Conservation (phyloP, 2,329 filamentous ascomycete species). For the Rutstroemia sp. region DNA sequence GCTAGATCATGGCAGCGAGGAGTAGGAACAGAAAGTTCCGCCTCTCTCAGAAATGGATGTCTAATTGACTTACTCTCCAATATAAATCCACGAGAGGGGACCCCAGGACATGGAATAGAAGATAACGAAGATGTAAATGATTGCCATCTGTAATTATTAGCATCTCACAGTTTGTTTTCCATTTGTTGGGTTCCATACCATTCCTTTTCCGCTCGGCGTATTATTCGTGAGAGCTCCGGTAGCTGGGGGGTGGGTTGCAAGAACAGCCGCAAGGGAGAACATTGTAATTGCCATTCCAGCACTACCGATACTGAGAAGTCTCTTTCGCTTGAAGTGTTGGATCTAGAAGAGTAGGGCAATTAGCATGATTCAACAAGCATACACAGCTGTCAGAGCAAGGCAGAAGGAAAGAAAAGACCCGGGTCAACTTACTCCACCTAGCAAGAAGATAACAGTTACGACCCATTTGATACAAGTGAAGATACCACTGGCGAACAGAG, state of each 20-base stretch:
- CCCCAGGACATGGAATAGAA: conserved; percentile 6
- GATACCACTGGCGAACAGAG: conserved; percentile 13
- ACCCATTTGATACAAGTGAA: conserved; percentile 13
- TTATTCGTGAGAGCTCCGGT: neutral
- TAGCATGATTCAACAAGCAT: neutral
- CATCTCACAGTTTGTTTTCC: neutral
- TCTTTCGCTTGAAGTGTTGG: conserved; percentile 3
- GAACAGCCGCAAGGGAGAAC: conserved; percentile 2
- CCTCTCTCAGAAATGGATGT: too few species aligned
- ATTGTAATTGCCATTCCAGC: conserved; percentile 2
- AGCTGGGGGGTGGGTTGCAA: conserved; percentile 1
- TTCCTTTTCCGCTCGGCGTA: conserved; percentile 5
- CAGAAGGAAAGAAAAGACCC: neutral
- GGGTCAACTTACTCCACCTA: neutral
- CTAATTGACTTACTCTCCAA: neutral
- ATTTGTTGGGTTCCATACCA: neutral
- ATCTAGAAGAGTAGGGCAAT: neutral
- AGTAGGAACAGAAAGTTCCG: too few species aligned
- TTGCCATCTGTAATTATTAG: conserved; percentile 1
- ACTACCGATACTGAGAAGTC: neutral
- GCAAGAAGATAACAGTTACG: conserved; percentile 8
- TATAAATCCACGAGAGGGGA: conserved; percentile 3
- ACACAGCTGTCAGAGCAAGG: too few species aligned
- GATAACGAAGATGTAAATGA: conserved; percentile 6
- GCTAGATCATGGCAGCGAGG: neutral